Evolutionary conservation across 345 rosid genomes (phyloP).

Genomic region (Linum tenue): DNA sequence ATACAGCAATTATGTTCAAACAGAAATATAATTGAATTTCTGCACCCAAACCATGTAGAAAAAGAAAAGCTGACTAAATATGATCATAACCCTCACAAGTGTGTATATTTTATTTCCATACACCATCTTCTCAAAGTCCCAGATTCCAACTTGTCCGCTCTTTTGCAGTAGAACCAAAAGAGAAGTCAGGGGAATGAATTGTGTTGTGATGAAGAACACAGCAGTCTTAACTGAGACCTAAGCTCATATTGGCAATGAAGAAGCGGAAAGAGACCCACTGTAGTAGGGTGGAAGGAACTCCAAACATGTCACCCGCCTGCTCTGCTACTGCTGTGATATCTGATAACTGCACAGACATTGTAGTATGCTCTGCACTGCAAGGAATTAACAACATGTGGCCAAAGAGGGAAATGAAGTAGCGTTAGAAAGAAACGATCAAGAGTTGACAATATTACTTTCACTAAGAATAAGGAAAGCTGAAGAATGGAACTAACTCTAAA

Average conservation of each 20-base stretch:
- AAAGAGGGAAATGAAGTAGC: too few species aligned
- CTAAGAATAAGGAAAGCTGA: too few species aligned
- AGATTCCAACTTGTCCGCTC: conserved; percentile 97
- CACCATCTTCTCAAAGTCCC: conserved; percentile 78
- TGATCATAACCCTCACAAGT: conserved; percentile 70
- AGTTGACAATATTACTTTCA: too few species aligned
- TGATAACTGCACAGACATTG: conserved; percentile 74
- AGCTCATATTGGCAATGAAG: conserved; percentile 1
- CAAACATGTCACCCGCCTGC: conserved; percentile 79
- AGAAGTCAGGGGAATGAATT: background rate
- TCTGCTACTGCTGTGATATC: conserved; percentile 97
- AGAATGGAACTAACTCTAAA: too few species aligned
- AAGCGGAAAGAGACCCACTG: conserved; percentile 51
- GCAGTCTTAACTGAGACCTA: background rate
- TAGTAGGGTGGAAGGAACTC: conserved; percentile 89
- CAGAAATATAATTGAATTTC: too few species aligned
- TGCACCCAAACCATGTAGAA: too few species aligned
- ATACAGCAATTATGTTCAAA: too few species aligned
- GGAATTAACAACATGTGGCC: too few species aligned
- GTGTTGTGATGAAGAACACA: conserved; percentile 1
- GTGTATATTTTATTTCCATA: conserved; percentile 81
- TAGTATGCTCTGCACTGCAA: conserved; percentile 84
- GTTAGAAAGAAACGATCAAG: too few species aligned
- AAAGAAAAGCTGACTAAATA: conserved; percentile 29
- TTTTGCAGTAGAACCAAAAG: conserved; percentile 24